Evolutionary conservation across 768 basidiomycete genomes (phyloP).

Genomic region (Termitomyces sp.): DNA sequence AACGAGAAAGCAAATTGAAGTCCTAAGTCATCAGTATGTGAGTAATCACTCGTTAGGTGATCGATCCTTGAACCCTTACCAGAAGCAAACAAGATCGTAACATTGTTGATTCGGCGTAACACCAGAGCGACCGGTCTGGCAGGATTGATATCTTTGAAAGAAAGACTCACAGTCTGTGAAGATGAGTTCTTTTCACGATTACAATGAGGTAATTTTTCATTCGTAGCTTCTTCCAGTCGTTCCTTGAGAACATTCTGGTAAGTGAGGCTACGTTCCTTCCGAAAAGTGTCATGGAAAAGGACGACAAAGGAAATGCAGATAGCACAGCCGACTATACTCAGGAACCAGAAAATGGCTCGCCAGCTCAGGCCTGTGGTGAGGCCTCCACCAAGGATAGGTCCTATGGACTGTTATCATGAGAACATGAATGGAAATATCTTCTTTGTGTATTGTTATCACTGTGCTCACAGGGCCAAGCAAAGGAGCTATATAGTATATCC

Average conservation of each 20-base stretch:
- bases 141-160: constrained; percentile 71
- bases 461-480: constrained; percentile 58
- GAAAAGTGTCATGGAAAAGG: constrained; percentile 79
- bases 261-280: constrained; percentile 75
- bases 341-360: constrained; percentile 83
- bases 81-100: constrained; percentile 59
- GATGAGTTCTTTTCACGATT: constrained; percentile 23
- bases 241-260: constrained; percentile 66
- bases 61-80: constrained; percentile 37
- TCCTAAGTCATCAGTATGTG: constrained; percentile 32
- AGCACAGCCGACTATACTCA: constrained; percentile 54
- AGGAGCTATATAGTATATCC: constrained; percentile 76
- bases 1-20: constrained; percentile 69
- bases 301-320: constrained; percentile 54
- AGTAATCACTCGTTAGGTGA: background rate
- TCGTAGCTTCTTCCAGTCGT: constrained; percentile 24
- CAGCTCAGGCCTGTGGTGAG: constrained; percentile 67
- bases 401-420: constrained; percentile 35
- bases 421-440: background rate
- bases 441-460: background rate
- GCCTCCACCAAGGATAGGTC: constrained; percentile 69
- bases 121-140: constrained; percentile 57
- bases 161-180: constrained; percentile 24
- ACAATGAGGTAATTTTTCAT: background rate
- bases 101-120: constrained; percentile 59